A percentile compares a stretch with the other conserved stretches of the same genome.
Conservation (phyloP, 2,329 filamentous ascomycete species). For the Hymenoscyphus scutula region DNA sequence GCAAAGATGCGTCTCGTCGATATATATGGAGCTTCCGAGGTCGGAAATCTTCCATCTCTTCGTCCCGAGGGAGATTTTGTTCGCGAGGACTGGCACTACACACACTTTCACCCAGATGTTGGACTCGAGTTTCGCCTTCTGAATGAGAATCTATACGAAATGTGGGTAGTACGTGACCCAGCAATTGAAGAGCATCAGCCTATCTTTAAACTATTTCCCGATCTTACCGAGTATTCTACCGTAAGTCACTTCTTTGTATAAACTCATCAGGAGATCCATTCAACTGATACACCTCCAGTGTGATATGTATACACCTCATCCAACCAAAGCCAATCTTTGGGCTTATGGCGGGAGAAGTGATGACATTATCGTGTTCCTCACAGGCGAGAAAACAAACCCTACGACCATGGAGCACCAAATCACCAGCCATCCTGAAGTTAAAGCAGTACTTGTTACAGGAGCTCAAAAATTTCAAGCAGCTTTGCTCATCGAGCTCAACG, state of each 20-base stretch:
- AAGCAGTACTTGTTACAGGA: slow-evolving; percentile 32
- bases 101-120: slow-evolving; percentile 11
- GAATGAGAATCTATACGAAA: slow-evolving; percentile 25
- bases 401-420: slow-evolving; percentile 40
- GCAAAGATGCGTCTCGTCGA: slow-evolving; percentile 7
- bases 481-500: neutral
- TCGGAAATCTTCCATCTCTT: neutral
- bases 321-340: slow-evolving; percentile 38
- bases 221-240: slow-evolving; percentile 36
- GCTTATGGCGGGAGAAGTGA: slow-evolving; percentile 39
- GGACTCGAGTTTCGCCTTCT: slow-evolving; percentile 14
- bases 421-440: slow-evolving; percentile 36
- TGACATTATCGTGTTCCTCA: slow-evolving; percentile 43
- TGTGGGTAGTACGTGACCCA: slow-evolving; percentile 27
- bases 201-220: slow-evolving; percentile 39
- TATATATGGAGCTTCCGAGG: slow-evolving; percentile 10
- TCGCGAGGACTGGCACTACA: slow-evolving; percentile 18
- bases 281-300: slow-evolving; percentile 15
- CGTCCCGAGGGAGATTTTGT: neutral
- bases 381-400: slow-evolving; percentile 45
- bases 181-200: slow-evolving; percentile 26
- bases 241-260: too few species aligned
- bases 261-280: too few species aligned
- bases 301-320: slow-evolving; percentile 41
- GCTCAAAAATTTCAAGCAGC: slow-evolving; percentile 1